Evolutionary conservation across 2,329 filamentous ascomycete species (phyloP).

Genomic region (Neofusicoccum sp.): DNA sequence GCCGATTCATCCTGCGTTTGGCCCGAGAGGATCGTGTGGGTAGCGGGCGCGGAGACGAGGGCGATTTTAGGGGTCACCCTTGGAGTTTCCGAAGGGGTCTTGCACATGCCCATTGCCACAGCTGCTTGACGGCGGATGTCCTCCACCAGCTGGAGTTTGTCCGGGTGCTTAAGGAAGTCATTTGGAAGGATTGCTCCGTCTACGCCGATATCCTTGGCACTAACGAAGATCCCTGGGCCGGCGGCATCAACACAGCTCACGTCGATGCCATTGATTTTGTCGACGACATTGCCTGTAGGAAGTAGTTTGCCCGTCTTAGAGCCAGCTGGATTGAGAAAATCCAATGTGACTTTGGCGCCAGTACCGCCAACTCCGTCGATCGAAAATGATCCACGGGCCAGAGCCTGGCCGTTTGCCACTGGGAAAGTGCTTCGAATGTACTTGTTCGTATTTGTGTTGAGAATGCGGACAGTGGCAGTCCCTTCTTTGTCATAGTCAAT

Average conservation of each 20-base stretch:
- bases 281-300: slow-evolving; percentile 54
- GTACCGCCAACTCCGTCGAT: slow-evolving; percentile 65
- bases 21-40: slow-evolving; percentile 1
- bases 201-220: slow-evolving; percentile 50
- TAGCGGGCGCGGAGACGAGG: slow-evolving; percentile 40
- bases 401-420: slow-evolving; percentile 49
- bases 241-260: slow-evolving; percentile 59
- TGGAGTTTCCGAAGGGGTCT: slow-evolving; percentile 44
- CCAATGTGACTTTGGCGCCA: slow-evolving; percentile 57
- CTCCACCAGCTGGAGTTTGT: slow-evolving; percentile 50
- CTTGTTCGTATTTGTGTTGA: slow-evolving; percentile 71
- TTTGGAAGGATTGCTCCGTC: slow-evolving; percentile 49
- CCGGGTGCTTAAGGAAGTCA: slow-evolving; percentile 48
- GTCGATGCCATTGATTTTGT: background rate
- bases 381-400: slow-evolving; percentile 53
- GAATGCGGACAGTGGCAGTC: slow-evolving; percentile 55
- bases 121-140: slow-evolving; percentile 60
- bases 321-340: slow-evolving; percentile 61
- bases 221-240: slow-evolving; percentile 62
- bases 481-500: slow-evolving; percentile 28
- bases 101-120: slow-evolving; percentile 62
- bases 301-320: slow-evolving; percentile 62
- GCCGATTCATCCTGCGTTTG: slow-evolving; percentile 32
- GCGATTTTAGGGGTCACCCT: slow-evolving; percentile 65
- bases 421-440: slow-evolving; percentile 59